These are phyloP conservation scores for Pseudogymnoascus sp. DNA, from an alignment of 2,329 filamentous ascomycete genomes.

Conservation along the genomic window DNA sequence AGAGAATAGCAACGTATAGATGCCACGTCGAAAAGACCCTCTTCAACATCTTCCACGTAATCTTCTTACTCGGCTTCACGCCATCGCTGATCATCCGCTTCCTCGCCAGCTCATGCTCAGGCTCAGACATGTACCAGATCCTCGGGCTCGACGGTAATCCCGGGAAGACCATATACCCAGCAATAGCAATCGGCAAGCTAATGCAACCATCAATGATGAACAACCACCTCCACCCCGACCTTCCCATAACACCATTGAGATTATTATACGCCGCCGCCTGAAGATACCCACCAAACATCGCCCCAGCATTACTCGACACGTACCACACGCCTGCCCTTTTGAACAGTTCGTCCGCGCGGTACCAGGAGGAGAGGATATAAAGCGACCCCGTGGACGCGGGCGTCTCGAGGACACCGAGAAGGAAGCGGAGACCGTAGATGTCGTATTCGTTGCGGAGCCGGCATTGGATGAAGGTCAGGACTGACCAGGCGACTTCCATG, in stretches of 20 bases:
- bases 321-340: constrained; percentile 5
- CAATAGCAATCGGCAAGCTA: constrained; percentile 25
- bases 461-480: background rate
- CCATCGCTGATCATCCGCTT: constrained; percentile 19
- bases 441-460: background rate
- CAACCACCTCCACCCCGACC: constrained; percentile 26
- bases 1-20: constrained; percentile 23
- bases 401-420: constrained; percentile 8
- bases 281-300: constrained; percentile 13
- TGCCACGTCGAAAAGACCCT: constrained; percentile 27
- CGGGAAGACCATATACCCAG: constrained; percentile 19
- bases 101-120: constrained; percentile 19
- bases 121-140: constrained; percentile 19
- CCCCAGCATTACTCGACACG: background rate
- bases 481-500: constrained; percentile 8
- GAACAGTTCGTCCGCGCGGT: background rate
- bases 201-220: constrained; percentile 27
- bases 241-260: constrained; percentile 21
- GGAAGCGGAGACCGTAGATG: constrained; percentile 10
- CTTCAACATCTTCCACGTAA: constrained; percentile 21
- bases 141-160: constrained; percentile 21
- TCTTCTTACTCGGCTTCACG: constrained; percentile 14
- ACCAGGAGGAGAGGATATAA: constrained; percentile 14
- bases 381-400: background rate
- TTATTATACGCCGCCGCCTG: constrained; percentile 24